Evolutionary conservation across 2,329 filamentous ascomycete species (phyloP), one percentile per base, ranked within the genome.

Genomic region (Alternaria sp.): DNA sequence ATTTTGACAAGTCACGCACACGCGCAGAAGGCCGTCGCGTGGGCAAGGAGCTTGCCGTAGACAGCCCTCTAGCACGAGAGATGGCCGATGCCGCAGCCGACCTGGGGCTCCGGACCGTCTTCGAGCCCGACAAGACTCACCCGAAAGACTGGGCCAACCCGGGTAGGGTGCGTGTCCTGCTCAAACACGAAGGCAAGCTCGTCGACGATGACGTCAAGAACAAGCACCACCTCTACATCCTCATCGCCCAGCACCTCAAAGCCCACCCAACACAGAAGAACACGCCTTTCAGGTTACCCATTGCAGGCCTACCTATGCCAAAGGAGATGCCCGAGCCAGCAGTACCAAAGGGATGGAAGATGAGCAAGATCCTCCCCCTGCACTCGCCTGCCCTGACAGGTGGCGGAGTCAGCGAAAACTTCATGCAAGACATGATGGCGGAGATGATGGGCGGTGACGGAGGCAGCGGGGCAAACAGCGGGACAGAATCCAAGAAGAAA

Each of bases 101-200:
- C 43, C 85, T 97, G 61, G 87, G 89, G 30, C 82, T 93, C 36
- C 85, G 87, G 63, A 89, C 90, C 43, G 88, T 95, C 7, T 91
- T 97, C 77, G 95, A 99, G 81, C 92, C 94, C 1, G 91, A 91
- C 75, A 97, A 97, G 83, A 86, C 89, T 62, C 95, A 99, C 80
- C 95, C 95, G 7, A 94, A 95, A 81, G 95, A 99, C 83, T 99
- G 95, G 95, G 90, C 91, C 57, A 99, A 99, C 82, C 95, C 95
- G 12, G 95, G 95, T 4, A 86, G 95, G 60, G 92, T 98, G 64
- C 89, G 92, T 69, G 88, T 98, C 51, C 82, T 89, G 73, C 82
- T 97, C 57, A 90, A 88, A 77, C 88, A 86, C 64, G 83, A 87
- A 61, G 86, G 86, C 34, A 79, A 79, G 63, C 73, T 80, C 46